Evolutionary conservation across 73 alveolate species (phyloP).

Genomic region (Paramecium primaurelia): DNA sequence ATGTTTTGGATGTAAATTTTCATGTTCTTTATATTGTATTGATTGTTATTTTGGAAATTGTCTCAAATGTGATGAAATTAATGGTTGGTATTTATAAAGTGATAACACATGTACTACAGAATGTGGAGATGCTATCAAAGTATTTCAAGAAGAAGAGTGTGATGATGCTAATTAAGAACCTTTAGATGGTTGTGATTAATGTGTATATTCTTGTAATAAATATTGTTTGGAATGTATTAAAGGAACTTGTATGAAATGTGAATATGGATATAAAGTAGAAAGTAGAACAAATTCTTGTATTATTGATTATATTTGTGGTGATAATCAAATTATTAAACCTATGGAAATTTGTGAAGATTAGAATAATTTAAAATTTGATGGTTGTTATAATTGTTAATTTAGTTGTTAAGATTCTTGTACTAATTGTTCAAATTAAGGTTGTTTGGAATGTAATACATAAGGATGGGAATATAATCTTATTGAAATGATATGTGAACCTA

Average conservation of each 20-base stretch:
- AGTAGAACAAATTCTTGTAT: neutral
- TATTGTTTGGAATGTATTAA: neutral
- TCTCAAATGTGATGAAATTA: neutral
- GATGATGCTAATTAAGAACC: neutral
- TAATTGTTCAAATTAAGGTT: neutral
- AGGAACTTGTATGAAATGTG: neutral
- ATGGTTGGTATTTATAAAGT: neutral
- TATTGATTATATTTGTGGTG: neutral
- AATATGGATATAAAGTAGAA: neutral
- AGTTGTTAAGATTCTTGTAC: neutral
- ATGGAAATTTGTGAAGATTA: neutral
- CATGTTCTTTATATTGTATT: neutral
- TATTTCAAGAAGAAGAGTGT: neutral
- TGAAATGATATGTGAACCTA: neutral
- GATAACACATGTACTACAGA: neutral
- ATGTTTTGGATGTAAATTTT: neutral
- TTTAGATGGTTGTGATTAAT: neutral
- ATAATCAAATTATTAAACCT: neutral
- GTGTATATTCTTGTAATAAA: neutral
- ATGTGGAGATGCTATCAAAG: neutral
- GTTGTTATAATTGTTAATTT: neutral
- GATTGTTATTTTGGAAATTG: neutral
- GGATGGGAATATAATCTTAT: neutral
- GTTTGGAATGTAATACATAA: neutral
- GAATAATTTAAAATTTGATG: neutral